Base-by-base conservation (phyloP, 129 eudicot species). In the Erigeron canadensis region DNA sequence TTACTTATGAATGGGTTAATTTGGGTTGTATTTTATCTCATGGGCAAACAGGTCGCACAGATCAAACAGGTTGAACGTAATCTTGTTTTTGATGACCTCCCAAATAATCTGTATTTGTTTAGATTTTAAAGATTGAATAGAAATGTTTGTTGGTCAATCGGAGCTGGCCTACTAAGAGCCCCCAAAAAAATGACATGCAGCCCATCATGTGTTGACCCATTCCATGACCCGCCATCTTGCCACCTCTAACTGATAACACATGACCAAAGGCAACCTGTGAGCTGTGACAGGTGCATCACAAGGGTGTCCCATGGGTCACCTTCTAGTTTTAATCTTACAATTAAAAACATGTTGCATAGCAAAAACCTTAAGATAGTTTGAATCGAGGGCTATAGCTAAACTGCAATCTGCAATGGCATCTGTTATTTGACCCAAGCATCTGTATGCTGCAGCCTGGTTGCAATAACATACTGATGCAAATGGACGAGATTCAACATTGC, bases 381-480 rank as follows among this genome's bases (percentile, higher is more conserved):
- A 82, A 83, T 95, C 95, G 13, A 95, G 97, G 59, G 99, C 99
- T 46, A 90, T 88, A 65, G 99, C 99, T 42, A 95, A 65, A 80
- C 89, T 86, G 83, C 99, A 90, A 81, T 95, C 99, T 21, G 99
- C 96, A 79, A 95, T 84, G 45, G 97, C 99, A 77, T 95, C 90
- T 51, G 84, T 39, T 68, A 90, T 79, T 81, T 90, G 99, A 65
- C 89, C 91, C 84, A 88, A 69, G 51, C 89, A 86, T 64, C 87
- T 87, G 75, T 88, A 95, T 15, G 99, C 94, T 65, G 96, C 97
- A 68, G 99, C 97, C 50, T 97, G 94, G 76, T 90, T 95, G 77
- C 96, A 85, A 56, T 90, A 95, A 57, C 99, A 95, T 57, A 90
- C 76, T 13, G 97, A 91, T 74, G 96, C 86, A 76, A 88, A 95